phyloP scores from a whole-genome alignment of 2,329 filamentous ascomycete species.

The Thermothelomyces thermophilus region DNA sequence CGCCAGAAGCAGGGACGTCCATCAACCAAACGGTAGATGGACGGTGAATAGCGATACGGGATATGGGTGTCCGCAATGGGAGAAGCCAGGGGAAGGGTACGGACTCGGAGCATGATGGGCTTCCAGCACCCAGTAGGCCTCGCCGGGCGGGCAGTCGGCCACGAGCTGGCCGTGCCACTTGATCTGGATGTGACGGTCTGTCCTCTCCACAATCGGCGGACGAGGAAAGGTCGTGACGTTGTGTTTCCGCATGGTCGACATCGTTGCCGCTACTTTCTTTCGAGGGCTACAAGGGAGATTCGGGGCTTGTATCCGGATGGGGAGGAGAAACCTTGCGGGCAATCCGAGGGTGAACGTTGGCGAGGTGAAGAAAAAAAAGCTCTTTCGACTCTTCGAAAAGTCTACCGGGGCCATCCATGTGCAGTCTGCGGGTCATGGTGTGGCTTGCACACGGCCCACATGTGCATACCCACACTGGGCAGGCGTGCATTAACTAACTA shows the following conservation, averaged over 20 bases:
- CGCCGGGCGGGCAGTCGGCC: slow-evolving; percentile 45
- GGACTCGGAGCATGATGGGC: slow-evolving; percentile 56
- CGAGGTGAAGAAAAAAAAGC: slow-evolving; percentile 16
- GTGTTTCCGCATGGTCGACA: slow-evolving; percentile 38
- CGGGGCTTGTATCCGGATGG: not conserved
- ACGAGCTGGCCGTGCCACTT: slow-evolving; percentile 49
- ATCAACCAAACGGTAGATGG: not conserved
- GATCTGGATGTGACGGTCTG: slow-evolving; percentile 47
- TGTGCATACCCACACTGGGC: slow-evolving; percentile 2
- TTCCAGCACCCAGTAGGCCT: slow-evolving; percentile 56
- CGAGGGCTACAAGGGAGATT: not conserved
- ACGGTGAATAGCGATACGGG: not conserved
- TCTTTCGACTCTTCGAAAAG: slow-evolving; percentile 18
- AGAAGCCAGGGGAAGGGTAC: slow-evolving; percentile 24
- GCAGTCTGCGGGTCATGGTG: slow-evolving; percentile 14
- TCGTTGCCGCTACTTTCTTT: slow-evolving; percentile 25
- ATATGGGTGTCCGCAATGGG: not conserved
- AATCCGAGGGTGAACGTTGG: slow-evolving; percentile 6
- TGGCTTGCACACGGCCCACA: slow-evolving; percentile 17
- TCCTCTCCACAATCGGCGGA: slow-evolving; percentile 50
- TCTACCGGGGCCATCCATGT: slow-evolving; percentile 20
- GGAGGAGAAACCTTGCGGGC: slow-evolving; percentile 11
- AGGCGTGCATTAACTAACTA: slow-evolving; percentile 5
- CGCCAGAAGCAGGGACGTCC: no score
- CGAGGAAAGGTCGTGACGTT: slow-evolving; percentile 54